Percentiles rank a stretch among this genome's conserved stretches.
phyloP scores from a whole-genome alignment of 768 basidiomycete genomes.

The Boletus huronensis region DNA sequence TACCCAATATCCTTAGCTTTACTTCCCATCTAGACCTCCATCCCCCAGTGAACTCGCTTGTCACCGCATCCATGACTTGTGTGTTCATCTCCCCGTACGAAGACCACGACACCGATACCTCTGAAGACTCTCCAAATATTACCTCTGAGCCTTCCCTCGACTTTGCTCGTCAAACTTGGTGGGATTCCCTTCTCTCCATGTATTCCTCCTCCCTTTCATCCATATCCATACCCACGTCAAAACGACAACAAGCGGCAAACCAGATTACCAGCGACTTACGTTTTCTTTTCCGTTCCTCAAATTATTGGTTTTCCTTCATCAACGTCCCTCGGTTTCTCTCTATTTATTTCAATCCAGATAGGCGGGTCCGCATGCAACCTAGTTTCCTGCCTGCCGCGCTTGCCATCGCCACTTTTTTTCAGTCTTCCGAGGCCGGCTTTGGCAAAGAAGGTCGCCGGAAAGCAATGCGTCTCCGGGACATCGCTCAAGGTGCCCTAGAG shows the following conservation, averaged over 20 bases:
- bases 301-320: constrained; percentile 73
- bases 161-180: constrained; percentile 74
- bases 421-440: constrained; percentile 59
- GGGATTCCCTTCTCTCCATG: constrained; percentile 62
- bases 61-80: neutral
- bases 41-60: neutral
- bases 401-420: constrained; percentile 64
- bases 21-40: constrained; percentile 4
- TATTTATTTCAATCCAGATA: constrained; percentile 52
- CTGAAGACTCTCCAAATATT: constrained; percentile 28
- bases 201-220: constrained; percentile 41
- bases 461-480: constrained; percentile 59
- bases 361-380: constrained; percentile 60
- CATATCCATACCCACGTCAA: constrained; percentile 35
- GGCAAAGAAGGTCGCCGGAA: constrained; percentile 51
- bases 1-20: constrained; percentile 2
- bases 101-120: constrained; percentile 11
- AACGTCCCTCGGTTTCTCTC: constrained; percentile 66
- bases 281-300: constrained; percentile 60
- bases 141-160: constrained; percentile 56
- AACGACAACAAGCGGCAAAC: constrained; percentile 46
- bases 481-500: constrained; percentile 68
- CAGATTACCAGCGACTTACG: constrained; percentile 54
- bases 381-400: constrained; percentile 60
- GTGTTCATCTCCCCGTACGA: constrained; percentile 10